These are phyloP conservation scores for Xylaria bambusicola DNA, from an alignment of 495 filamentous ascomycete species.

Conservation along the genomic window DNA sequence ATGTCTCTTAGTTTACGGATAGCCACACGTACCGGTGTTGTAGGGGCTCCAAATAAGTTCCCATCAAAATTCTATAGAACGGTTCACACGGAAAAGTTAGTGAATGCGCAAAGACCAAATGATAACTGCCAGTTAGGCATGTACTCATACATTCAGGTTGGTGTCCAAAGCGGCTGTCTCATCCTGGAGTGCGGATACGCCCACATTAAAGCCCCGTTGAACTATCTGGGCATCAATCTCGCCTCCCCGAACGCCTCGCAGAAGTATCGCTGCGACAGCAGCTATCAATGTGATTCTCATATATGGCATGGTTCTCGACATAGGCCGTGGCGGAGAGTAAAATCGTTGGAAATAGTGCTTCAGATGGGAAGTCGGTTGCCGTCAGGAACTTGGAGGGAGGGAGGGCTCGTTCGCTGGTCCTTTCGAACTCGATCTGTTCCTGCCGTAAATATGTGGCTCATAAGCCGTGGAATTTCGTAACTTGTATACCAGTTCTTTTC, in stretches of 20 bases:
- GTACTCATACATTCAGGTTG: constrained; percentile 26
- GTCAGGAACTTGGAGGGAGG: not conserved
- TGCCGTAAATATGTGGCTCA: too few relatives aligned
- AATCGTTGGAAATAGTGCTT: not conserved
- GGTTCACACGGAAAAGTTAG: not conserved
- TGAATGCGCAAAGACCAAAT: not conserved
- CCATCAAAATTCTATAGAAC: constrained; percentile 4
- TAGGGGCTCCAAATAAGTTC: constrained; percentile 19
- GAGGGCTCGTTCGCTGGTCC: too few relatives aligned
- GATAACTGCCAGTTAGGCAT: not conserved
- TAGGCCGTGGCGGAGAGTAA: not conserved
- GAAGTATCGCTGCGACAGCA: constrained; percentile 21
- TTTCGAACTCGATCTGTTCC: too few relatives aligned
- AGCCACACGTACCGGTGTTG: constrained; percentile 7
- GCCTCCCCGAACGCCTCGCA: constrained; percentile 20
- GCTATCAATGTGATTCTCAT: not conserved
- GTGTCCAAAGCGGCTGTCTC: not conserved
- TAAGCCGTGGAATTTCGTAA: not conserved
- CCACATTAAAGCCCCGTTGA: constrained; percentile 24
- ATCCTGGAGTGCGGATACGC: constrained; percentile 26
- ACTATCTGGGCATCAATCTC: constrained; percentile 22
- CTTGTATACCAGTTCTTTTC: not conserved
- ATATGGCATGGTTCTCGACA: not conserved
- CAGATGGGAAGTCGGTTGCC: not conserved
- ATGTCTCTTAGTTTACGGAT: constrained; percentile 17